Conservation (phyloP, 2,329 filamentous ascomycete species). For the Verticillium zaregamsianum region DNA sequence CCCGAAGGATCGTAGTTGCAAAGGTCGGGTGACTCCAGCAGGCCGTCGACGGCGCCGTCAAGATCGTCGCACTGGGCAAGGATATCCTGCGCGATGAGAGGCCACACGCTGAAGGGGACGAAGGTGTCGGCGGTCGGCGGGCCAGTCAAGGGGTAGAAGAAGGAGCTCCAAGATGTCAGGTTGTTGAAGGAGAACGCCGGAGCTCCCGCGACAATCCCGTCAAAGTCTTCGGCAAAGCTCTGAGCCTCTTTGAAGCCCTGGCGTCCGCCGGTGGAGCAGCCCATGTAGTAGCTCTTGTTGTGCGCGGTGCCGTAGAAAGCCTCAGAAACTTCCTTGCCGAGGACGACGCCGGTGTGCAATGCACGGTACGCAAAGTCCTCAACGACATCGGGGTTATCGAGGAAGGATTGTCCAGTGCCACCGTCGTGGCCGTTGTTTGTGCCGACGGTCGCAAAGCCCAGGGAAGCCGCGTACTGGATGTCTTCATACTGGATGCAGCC, state of each 20-base stretch:
- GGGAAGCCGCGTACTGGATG: conserved; percentile 33
- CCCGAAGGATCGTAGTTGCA: conserved; percentile 39
- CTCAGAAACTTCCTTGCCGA: conserved; percentile 37
- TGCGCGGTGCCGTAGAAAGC: conserved; percentile 34
- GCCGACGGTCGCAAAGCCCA: conserved; percentile 40
- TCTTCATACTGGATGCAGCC: conserved; percentile 43
- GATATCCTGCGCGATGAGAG: conserved; percentile 12
- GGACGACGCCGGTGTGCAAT: conserved; percentile 40
- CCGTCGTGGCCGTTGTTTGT: conserved; percentile 48
- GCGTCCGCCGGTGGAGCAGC: conserved; percentile 50
- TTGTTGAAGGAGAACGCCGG: conserved; percentile 36
- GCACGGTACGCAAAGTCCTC: conserved; percentile 29
- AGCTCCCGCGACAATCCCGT: conserved; percentile 48
- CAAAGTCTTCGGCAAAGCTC: conserved; percentile 41
- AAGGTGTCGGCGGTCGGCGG: conserved; percentile 25
- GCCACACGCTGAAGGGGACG: conserved; percentile 18
- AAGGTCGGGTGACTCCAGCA: conserved; percentile 38
- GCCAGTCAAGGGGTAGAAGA: conserved; percentile 40
- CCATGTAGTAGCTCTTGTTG: conserved; percentile 43
- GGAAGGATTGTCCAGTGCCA: conserved; percentile 23
- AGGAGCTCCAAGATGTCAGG: conserved; percentile 30
- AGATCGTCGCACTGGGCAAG: conserved; percentile 42
- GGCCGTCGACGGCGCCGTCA: conserved; percentile 44
- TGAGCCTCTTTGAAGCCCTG: conserved; percentile 45
- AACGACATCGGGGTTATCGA: conserved; percentile 30